Conservation (phyloP, 2,329 filamentous ascomycete species). For the Fusarium sp. region DNA sequence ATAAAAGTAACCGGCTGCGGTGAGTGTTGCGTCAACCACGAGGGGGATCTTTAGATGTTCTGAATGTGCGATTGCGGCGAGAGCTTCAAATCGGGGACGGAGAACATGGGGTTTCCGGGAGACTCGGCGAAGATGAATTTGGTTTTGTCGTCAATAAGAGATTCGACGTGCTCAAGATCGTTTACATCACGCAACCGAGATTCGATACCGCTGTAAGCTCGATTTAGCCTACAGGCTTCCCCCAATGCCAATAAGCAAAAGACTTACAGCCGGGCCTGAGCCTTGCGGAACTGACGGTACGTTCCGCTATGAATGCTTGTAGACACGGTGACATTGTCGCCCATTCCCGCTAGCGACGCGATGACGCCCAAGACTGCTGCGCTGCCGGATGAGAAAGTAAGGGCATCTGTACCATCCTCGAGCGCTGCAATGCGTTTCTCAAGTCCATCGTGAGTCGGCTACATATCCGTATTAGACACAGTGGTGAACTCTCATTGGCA, state of each 20-base stretch:
- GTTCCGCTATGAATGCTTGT: not conserved
- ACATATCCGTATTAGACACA: not conserved
- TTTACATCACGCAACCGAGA: not conserved
- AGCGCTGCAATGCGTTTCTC: not conserved
- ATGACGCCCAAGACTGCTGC: not conserved
- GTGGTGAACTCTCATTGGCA: rapidly evolving
- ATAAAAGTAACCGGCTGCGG: not conserved
- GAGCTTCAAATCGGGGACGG: not conserved
- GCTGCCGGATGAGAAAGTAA: not conserved
- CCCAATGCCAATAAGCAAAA: not conserved
- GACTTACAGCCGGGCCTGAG: not conserved
- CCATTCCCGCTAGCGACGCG: not conserved
- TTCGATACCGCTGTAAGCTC: not conserved
- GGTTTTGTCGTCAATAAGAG: not conserved
- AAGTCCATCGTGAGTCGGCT: not conserved
- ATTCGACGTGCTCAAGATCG: not conserved
- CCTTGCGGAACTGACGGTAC: not conserved
- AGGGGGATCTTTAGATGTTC: not conserved
- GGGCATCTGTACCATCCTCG: not conserved
- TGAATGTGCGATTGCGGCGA: not conserved
- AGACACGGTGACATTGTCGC: not conserved
- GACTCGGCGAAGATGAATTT: not conserved
- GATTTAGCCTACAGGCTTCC: not conserved
- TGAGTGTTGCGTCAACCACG: not conserved
- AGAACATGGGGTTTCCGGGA: not conserved